A percentile compares a stretch with the other conserved stretches of the same genome.
Conservation (phyloP, 352 stramenopile species). For the Albugo candida region DNA sequence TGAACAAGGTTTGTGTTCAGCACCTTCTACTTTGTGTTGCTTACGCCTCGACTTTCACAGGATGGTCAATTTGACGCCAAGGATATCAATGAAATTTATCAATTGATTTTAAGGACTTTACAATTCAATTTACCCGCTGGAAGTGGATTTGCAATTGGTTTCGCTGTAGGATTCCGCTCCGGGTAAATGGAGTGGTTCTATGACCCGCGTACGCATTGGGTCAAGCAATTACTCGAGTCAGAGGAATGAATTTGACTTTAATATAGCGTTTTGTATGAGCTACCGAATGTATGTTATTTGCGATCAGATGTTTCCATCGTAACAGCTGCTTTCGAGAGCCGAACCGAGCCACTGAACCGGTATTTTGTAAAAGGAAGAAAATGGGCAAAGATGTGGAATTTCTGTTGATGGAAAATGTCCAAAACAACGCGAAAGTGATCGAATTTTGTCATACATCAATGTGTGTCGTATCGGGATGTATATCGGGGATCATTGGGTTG, state of each 20-base stretch:
- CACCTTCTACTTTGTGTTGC: background rate
- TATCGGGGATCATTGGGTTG: constrained; percentile 60
- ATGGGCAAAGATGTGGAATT: constrained; percentile 64
- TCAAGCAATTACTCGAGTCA: too few species aligned
- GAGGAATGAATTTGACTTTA: too few species aligned
- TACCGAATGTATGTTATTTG: too few species aligned
- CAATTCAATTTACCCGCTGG: constrained; percentile 59
- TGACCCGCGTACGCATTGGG: too few species aligned
- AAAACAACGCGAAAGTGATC: constrained; percentile 54
- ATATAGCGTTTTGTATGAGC: too few species aligned
- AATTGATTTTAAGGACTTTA: constrained; percentile 53
- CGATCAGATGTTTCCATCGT: too few species aligned
- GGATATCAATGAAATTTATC: constrained; percentile 58
- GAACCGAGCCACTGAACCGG: too few species aligned
- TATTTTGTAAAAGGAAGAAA: constrained; percentile 13
- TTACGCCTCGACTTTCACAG: constrained; percentile 12
- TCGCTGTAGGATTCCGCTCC: constrained; percentile 54
- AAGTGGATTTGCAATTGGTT: constrained; percentile 52
- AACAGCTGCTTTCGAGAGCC: too few species aligned
- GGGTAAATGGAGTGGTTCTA: constrained; percentile 23
- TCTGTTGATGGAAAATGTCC: constrained; percentile 77
- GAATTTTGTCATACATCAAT: constrained; percentile 71
- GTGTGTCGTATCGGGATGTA: constrained; percentile 64
- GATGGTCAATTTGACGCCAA: constrained; percentile 53
- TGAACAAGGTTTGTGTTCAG: constrained; percentile 35